phyloP scores from a whole-genome alignment of 2,329 filamentous ascomycete species.

The Fusarium acutatum region DNA sequence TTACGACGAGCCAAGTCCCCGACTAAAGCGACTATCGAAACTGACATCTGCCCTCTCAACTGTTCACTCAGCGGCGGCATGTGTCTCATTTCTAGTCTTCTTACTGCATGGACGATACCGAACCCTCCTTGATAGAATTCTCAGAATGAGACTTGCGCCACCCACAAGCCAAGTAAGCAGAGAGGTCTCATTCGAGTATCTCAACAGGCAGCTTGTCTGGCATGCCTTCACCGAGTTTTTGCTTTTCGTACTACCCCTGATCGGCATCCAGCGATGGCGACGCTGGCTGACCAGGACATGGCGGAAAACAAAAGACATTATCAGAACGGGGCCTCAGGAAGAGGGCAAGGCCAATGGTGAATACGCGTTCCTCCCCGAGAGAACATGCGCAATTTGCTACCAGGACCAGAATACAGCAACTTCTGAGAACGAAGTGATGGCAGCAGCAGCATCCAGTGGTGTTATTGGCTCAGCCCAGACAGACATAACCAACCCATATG shows the following conservation, averaged over 20 bases:
- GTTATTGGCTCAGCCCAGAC: constrained; percentile 89
- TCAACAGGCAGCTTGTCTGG: constrained; percentile 98
- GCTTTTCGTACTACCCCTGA: constrained; percentile 95
- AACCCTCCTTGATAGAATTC: constrained; percentile 84
- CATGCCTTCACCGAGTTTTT: constrained; percentile 99
- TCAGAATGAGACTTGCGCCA: constrained; percentile 85
- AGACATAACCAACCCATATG: constrained; percentile 96
- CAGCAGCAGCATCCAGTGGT: constrained; percentile 74
- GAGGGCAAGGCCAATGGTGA: constrained; percentile 72
- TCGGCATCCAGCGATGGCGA: constrained; percentile 92
- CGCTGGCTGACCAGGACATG: constrained; percentile 89
- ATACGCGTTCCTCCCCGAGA: constrained; percentile 84
- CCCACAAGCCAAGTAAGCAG: constrained; percentile 85
- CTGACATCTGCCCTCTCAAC: constrained; percentile 76
- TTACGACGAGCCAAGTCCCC: constrained; percentile 68
- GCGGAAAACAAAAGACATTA: constrained; percentile 77
- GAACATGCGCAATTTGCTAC: constrained; percentile 97
- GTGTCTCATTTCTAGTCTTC: constrained; percentile 89
- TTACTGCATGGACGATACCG: constrained; percentile 90
- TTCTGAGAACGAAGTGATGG: constrained; percentile 79
- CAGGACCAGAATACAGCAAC: constrained; percentile 82
- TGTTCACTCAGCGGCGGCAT: constrained; percentile 81
- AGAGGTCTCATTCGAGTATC: constrained; percentile 96
- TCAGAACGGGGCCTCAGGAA: constrained; percentile 58
- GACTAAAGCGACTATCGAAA: constrained; percentile 67